Evolutionary conservation across 2,329 filamentous ascomycete genomes (phyloP).

Genomic region (Cladosporium colombiae): DNA sequence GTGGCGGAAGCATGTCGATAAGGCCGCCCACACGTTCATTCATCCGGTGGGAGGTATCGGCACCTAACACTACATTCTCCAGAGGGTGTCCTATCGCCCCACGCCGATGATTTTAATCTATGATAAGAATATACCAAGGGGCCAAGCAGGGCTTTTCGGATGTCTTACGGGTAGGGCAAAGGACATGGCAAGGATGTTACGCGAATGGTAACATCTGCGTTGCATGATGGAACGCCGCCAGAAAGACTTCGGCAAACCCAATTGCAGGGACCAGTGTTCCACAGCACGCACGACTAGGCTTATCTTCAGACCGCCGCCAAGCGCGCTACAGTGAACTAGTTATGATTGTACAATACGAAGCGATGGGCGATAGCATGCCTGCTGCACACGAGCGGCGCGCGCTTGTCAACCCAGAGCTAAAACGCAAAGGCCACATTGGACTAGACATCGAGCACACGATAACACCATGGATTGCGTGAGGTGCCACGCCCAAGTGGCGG

Average conservation of each 20-base stretch:
- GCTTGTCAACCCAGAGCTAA: neutral
- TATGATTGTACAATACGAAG: neutral
- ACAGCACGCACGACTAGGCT: neutral
- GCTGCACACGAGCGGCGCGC: neutral
- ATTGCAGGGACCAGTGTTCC: neutral
- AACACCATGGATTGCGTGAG: neutral
- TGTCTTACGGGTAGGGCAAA: neutral
- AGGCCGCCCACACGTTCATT: neutral
- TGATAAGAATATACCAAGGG: neutral
- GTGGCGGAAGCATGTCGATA: conserved; percentile 1
- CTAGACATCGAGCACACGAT: conserved; percentile 2
- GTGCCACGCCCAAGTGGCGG: neutral
- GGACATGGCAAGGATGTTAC: neutral
- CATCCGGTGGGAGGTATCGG: neutral
- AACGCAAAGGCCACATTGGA: neutral
- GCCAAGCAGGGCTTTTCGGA: neutral
- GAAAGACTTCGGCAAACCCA: neutral
- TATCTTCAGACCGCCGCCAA: neutral
- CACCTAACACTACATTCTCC: neutral
- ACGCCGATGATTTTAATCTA: neutral
- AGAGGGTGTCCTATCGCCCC: neutral
- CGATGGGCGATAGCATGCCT: neutral
- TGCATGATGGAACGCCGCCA: neutral
- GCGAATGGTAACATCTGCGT: neutral
- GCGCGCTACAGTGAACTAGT: neutral